Percentiles rank a stretch among this genome's conserved stretches.
Conservation (phyloP, 2,329 filamentous ascomycete species). For the Ceratocystis cubensis region DNA sequence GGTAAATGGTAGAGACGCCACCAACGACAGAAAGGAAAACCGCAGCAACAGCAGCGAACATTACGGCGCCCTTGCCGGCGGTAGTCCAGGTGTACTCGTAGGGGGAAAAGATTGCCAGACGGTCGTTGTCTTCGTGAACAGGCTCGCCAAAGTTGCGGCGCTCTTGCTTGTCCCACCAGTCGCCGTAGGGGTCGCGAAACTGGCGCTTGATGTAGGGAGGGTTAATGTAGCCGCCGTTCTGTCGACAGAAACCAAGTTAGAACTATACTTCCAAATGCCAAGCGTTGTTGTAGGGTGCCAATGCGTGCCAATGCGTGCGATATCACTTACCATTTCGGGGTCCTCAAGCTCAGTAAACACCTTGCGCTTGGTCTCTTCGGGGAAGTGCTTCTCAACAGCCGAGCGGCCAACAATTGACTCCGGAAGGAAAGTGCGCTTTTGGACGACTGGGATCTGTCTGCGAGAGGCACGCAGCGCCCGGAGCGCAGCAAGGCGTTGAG, state of each 20-base stretch:
- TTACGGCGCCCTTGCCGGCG: conserved; percentile 54
- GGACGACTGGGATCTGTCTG: conserved; percentile 37
- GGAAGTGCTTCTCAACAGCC: conserved; percentile 41
- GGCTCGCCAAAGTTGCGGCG: conserved; percentile 94
- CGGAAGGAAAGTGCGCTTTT: conserved; percentile 47
- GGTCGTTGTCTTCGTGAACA: conserved; percentile 91
- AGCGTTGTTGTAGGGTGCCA: too few relatives aligned
- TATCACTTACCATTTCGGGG: conserved; percentile 48
- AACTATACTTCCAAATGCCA: too few relatives aligned
- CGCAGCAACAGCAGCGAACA: conserved; percentile 55
- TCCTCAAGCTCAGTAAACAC: conserved; percentile 47
- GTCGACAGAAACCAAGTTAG: conserved; percentile 18
- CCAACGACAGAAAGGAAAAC: conserved; percentile 53
- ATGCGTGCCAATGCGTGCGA: background rate
- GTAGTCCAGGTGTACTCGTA: conserved; percentile 78
- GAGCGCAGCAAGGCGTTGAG: conserved; percentile 27
- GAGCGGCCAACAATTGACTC: conserved; percentile 36
- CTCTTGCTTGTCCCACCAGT: conserved; percentile 98
- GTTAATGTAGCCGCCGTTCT: conserved; percentile 80
- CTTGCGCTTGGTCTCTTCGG: conserved; percentile 30
- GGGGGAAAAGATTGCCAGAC: conserved; percentile 77
- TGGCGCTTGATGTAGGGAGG: conserved; percentile 71
- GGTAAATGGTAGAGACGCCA: conserved; percentile 55
- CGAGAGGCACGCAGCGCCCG: conserved; percentile 32
- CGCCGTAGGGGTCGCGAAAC: conserved; percentile 80